Conservation (phyloP, 2,329 filamentous ascomycete species). For the Talaromyces sp. region DNA sequence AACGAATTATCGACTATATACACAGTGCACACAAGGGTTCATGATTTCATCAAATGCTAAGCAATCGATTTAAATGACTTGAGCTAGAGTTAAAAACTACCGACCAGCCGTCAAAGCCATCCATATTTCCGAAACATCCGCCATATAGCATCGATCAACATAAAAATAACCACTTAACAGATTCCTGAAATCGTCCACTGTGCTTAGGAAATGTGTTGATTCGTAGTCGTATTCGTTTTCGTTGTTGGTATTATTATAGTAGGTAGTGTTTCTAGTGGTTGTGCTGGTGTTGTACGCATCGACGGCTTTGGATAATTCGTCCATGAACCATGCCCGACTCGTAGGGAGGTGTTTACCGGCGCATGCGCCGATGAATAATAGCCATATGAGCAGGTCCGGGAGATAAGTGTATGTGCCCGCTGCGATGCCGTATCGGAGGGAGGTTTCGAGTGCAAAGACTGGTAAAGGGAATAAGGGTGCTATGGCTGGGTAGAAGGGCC, state of each 20-base stretch:
- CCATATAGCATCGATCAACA: slow-evolving; percentile 30
- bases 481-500: slow-evolving; percentile 35
- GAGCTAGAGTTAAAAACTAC: neutral
- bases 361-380: slow-evolving; percentile 34
- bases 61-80: no score
- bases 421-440: slow-evolving; percentile 30
- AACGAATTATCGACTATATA: no score
- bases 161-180: slow-evolving; percentile 34
- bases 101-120: slow-evolving; percentile 14
- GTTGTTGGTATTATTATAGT: slow-evolving; percentile 10
- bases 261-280: neutral
- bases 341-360: slow-evolving; percentile 17
- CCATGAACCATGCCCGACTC: slow-evolving; percentile 26
- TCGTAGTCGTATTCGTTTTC: neutral
- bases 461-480: slow-evolving; percentile 33
- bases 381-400: slow-evolving; percentile 33
- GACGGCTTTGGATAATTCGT: slow-evolving; percentile 19
- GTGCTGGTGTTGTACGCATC: neutral
- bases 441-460: slow-evolving; percentile 28
- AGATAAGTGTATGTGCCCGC: slow-evolving; percentile 29
- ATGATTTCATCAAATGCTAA: no score
- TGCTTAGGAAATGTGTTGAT: slow-evolving; percentile 14
- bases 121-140: slow-evolving; percentile 29
- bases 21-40: no score
- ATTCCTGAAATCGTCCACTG: slow-evolving; percentile 31